These are phyloP conservation scores for Rosellinia necatrix DNA, from an alignment of 2,329 filamentous ascomycete genomes.

Conservation along the genomic window DNA sequence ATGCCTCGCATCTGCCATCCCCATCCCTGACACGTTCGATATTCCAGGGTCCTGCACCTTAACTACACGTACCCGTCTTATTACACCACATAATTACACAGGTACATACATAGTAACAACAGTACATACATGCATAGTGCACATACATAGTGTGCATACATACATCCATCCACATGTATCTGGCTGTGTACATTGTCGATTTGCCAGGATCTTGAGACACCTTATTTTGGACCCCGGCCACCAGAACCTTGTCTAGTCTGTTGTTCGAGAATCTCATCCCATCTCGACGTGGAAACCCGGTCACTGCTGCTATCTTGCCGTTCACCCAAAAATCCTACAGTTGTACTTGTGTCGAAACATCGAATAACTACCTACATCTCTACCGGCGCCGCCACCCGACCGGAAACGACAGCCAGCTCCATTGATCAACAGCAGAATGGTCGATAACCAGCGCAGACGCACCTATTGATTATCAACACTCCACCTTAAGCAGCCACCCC, in stretches of 20 bases:
- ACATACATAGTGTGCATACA: too few relatives aligned
- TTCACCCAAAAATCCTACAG: too few relatives aligned
- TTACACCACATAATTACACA: too few relatives aligned
- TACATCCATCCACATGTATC: neutral
- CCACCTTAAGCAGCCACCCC: too few relatives aligned
- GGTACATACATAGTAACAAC: too few relatives aligned
- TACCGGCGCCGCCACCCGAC: neutral
- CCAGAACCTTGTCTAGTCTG: constrained; percentile 7
- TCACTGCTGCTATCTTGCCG: too few relatives aligned
- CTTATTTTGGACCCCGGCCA: constrained; percentile 9
- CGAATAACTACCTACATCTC: neutral
- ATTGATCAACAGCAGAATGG: too few relatives aligned
- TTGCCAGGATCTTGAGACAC: constrained; percentile 20
- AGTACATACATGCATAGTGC: neutral
- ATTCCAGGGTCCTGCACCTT: constrained; percentile 1
- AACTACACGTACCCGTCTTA: too few relatives aligned
- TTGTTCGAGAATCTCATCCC: constrained; percentile 11
- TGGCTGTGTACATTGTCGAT: neutral
- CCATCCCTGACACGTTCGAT: neutral
- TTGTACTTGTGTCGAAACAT: constrained; percentile 11
- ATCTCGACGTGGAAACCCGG: constrained; percentile 11
- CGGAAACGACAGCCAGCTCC: too few relatives aligned
- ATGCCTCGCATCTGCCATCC: neutral
- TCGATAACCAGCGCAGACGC: too few relatives aligned
- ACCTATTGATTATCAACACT: too few relatives aligned